phyloP scores from a whole-genome alignment of 148 eudicot genomes.

The Beta vulgaris region DNA sequence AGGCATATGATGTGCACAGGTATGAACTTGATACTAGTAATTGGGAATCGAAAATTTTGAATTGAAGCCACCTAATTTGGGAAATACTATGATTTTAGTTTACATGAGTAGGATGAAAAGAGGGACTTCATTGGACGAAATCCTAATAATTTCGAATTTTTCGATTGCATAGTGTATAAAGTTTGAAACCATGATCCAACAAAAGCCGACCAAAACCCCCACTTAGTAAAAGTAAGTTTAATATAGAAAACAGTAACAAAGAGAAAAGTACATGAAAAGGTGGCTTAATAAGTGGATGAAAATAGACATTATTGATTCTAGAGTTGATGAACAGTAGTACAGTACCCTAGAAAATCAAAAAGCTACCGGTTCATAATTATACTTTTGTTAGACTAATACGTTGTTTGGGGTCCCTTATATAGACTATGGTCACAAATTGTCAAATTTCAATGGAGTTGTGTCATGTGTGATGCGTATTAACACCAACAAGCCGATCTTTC shows the following conservation, averaged over 20 bases:
- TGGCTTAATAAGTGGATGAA: conserved; percentile 13
- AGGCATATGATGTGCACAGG: too few relatives aligned
- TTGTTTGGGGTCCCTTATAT: background rate
- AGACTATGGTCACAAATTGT: background rate
- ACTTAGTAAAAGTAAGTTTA: too few relatives aligned
- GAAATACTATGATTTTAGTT: too few relatives aligned
- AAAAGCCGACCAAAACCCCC: background rate
- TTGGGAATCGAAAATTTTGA: too few relatives aligned
- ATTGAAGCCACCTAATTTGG: too few relatives aligned
- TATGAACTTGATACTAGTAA: too few relatives aligned
- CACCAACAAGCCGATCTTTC: conserved; percentile 11
- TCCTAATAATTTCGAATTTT: too few relatives aligned
- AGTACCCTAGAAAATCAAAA: background rate
- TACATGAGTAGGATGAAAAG: too few relatives aligned
- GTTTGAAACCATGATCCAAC: background rate
- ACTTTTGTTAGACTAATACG: conserved; percentile 3
- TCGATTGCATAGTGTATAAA: too few relatives aligned
- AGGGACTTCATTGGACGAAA: too few relatives aligned
- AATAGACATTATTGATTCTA: conserved; percentile 10
- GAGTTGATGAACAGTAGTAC: background rate
- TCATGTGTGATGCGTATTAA: too few relatives aligned
- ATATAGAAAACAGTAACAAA: background rate
- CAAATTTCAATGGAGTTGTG: background rate
- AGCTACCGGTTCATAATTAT: background rate
- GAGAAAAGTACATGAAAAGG: background rate